These are phyloP conservation scores for Rickenella mellea DNA, from an alignment of 768 basidiomycete genomes.

Conservation along the genomic window DNA sequence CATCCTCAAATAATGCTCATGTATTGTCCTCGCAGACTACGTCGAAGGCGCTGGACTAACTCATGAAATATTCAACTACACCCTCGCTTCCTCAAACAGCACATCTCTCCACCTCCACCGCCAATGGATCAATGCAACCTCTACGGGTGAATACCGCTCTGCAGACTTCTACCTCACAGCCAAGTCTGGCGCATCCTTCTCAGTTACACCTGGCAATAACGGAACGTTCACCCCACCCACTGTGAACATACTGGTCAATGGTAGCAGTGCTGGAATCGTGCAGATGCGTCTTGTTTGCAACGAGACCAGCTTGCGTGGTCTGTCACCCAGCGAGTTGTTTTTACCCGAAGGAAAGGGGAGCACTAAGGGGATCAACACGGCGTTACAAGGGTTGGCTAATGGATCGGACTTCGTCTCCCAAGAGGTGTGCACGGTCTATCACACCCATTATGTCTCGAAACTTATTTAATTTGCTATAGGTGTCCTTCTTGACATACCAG, in stretches of 20 bases:
- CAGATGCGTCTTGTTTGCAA: conserved; percentile 27
- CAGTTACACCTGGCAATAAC: conserved; percentile 23
- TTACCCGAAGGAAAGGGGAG: conserved; percentile 19
- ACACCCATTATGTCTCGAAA: background rate
- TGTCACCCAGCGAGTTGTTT: conserved; percentile 23
- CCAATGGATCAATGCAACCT: conserved; percentile 31
- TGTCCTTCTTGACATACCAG: conserved; percentile 30
- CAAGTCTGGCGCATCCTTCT: conserved; percentile 18
- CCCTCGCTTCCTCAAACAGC: conserved; percentile 21
- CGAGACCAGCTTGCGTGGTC: conserved; percentile 25
- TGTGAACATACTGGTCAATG: conserved; percentile 24
- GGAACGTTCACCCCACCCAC: conserved; percentile 23
- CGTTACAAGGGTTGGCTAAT: conserved; percentile 19
- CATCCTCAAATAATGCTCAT: background rate
- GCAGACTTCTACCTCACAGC: conserved; percentile 22
- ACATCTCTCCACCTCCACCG: conserved; percentile 28
- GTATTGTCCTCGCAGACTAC: conserved; percentile 19
- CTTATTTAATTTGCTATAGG: conserved; percentile 9
- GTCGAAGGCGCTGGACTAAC: conserved; percentile 29
- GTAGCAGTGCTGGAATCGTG: conserved; percentile 14
- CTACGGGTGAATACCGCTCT: conserved; percentile 18
- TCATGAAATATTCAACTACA: conserved; percentile 38
- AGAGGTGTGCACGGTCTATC: too few species aligned
- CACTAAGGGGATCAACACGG: conserved; percentile 14
- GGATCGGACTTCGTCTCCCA: conserved; percentile 16